phyloP scores from a whole-genome alignment of 2,329 filamentous ascomycete genomes.

The Fusarium siculi region DNA sequence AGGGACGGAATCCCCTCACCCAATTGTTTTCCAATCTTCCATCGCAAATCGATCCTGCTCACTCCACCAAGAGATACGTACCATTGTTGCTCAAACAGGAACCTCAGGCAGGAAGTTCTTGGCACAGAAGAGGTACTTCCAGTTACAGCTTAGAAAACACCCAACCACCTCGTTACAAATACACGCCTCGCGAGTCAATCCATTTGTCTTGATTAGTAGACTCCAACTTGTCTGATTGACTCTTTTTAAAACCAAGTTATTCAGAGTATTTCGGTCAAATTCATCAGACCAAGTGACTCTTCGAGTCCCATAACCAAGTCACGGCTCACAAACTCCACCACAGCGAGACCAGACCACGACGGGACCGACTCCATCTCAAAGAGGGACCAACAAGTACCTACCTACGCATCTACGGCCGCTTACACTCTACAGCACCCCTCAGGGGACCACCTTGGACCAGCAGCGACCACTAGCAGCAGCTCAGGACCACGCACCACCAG shows the following conservation, averaged over 20 bases:
- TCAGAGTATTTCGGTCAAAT: slow-evolving; percentile 10
- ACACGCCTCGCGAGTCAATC: slow-evolving; percentile 37
- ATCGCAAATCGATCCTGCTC: slow-evolving; percentile 4
- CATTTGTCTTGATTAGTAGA: slow-evolving; percentile 27
- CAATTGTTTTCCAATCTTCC: slow-evolving; percentile 12
- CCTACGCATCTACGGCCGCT: slow-evolving; percentile 22
- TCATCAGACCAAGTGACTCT: slow-evolving; percentile 36
- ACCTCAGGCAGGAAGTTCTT: slow-evolving; percentile 34
- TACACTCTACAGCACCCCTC: slow-evolving; percentile 32
- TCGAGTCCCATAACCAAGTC: slow-evolving; percentile 33
- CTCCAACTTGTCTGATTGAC: slow-evolving; percentile 16
- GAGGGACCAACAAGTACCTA: slow-evolving; percentile 31
- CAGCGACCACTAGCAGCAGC: slow-evolving; percentile 33
- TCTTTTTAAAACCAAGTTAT: slow-evolving; percentile 14
- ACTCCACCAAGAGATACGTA: slow-evolving; percentile 28
- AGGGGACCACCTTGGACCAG: slow-evolving; percentile 39
- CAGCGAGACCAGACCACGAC: slow-evolving; percentile 20
- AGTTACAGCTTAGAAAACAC: slow-evolving; percentile 23
- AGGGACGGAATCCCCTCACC: slow-evolving; percentile 11
- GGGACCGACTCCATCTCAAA: slow-evolving; percentile 28
- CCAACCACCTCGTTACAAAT: slow-evolving; percentile 38
- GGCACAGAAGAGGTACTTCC: slow-evolving; percentile 19
- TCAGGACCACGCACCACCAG: slow-evolving; percentile 39
- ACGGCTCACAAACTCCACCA: slow-evolving; percentile 30
- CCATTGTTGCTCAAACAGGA: background rate